phyloP scores from a whole-genome alignment of 768 basidiomycete genomes.

The Lactarius sanguifluus region DNA sequence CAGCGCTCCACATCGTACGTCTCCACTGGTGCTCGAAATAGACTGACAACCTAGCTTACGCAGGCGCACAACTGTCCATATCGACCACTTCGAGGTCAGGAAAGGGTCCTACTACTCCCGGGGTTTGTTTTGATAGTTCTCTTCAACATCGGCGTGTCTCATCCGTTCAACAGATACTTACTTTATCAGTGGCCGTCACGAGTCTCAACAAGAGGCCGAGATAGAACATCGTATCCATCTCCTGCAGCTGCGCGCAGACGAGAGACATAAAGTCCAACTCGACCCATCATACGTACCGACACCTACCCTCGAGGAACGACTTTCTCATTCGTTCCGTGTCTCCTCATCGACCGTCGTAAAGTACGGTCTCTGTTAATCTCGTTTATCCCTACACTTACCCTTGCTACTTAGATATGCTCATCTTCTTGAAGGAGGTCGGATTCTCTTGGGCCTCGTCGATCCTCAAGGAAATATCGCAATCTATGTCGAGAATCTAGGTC shows the following conservation, averaged over 20 bases:
- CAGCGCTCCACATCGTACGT: conserved; percentile 16
- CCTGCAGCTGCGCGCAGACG: conserved; percentile 12
- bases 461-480: conserved; percentile 17
- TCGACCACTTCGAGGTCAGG: conserved; percentile 8
- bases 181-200: conserved; percentile 13
- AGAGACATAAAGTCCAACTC: conserved; percentile 23
- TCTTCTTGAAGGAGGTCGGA: conserved; percentile 21
- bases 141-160: neutral
- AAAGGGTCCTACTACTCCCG: conserved; percentile 4
- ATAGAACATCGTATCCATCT: conserved; percentile 14
- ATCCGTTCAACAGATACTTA: conserved; percentile 12
- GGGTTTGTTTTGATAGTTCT: conserved; percentile 2
- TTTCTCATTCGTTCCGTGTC: conserved; percentile 16
- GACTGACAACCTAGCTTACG: neutral
- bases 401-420: conserved; percentile 19
- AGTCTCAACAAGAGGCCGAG: conserved; percentile 13
- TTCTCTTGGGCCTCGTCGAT: conserved; percentile 21
- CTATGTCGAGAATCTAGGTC: conserved; percentile 15
- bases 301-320: conserved; percentile 8
- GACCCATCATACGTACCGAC: conserved; percentile 22
- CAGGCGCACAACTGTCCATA: conserved; percentile 5
- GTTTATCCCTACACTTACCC: neutral
- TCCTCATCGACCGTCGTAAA: conserved; percentile 7
- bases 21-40: neutral
- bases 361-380: neutral